Evolutionary conservation across 1,284 basidiomycete genomes (phyloP).

Genomic region (Sphaerobolus stellatus): DNA sequence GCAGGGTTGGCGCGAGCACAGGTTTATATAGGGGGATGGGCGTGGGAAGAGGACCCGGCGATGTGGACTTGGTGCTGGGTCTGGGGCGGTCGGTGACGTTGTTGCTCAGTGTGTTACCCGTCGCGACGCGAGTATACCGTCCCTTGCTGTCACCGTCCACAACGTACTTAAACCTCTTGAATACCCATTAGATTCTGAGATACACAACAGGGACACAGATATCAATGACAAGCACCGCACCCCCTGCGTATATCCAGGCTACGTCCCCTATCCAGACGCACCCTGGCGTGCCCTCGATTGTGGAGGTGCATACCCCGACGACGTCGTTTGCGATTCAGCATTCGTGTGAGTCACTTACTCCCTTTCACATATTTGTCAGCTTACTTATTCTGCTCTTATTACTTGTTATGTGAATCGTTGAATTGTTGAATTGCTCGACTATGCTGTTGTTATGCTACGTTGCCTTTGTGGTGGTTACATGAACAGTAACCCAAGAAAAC

Average conservation of each 20-base stretch:
- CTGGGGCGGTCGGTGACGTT: no score
- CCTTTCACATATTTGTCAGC: no score
- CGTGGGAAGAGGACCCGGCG: not conserved
- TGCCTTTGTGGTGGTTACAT: no score
- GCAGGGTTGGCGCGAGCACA: not conserved
- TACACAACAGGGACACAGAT: no score
- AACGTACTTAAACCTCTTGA: no score
- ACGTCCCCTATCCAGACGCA: not conserved
- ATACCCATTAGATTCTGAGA: no score
- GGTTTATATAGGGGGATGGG: not conserved
- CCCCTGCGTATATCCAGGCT: not conserved
- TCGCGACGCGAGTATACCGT: no score
- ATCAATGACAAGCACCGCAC: not conserved
- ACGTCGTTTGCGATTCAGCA: slow-evolving; percentile 73
- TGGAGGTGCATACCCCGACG: slow-evolving; percentile 72
- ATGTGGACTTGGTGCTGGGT: not conserved
- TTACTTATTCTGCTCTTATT: slow-evolving; percentile 1
- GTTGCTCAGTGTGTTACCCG: no score
- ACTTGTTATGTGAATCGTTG: slow-evolving; percentile 10
- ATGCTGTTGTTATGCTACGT: no score
- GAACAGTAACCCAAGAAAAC: slow-evolving; percentile 66
- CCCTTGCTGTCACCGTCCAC: no score
- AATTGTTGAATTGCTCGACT: slow-evolving; percentile 5
- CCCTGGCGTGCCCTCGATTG: slow-evolving; percentile 34
- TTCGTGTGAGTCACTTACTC: slow-evolving; percentile 54